Conservation (phyloP, 2,329 filamentous ascomycete genomes). For the Didymella sp. region DNA sequence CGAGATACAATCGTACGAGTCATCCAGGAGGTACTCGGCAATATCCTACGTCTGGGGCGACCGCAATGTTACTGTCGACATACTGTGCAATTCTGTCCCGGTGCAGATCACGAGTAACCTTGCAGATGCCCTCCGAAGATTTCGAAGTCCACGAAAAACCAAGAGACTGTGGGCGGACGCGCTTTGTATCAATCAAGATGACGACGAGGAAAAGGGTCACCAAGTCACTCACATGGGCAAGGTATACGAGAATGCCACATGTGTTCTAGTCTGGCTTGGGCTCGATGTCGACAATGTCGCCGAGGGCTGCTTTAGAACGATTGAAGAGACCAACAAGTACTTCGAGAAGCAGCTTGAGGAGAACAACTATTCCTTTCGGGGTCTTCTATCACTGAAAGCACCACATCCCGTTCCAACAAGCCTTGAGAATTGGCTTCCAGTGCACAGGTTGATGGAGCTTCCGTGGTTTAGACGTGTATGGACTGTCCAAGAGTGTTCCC, state of each 20-base stretch:
- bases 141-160: background rate
- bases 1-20: background rate
- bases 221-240: background rate
- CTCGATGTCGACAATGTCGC: too few relatives aligned
- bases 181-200: background rate
- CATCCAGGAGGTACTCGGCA: background rate
- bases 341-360: too few relatives aligned
- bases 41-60: slow-evolving; percentile 4
- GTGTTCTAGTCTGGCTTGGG: background rate
- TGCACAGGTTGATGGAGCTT: too few relatives aligned
- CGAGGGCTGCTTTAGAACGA: too few relatives aligned
- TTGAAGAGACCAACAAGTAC: too few relatives aligned
- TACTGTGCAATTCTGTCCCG: background rate
- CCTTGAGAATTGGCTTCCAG: too few relatives aligned
- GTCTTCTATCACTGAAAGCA: too few relatives aligned
- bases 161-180: background rate
- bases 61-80: background rate
- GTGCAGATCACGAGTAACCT: background rate
- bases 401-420: too few relatives aligned
- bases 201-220: background rate
- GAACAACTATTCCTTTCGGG: too few relatives aligned
- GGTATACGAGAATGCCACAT: background rate
- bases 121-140: background rate
- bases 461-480: too few relatives aligned
- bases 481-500: too few relatives aligned